Conservation (phyloP, 768 basidiomycete genomes). For the Sarcodon sp. region DNA sequence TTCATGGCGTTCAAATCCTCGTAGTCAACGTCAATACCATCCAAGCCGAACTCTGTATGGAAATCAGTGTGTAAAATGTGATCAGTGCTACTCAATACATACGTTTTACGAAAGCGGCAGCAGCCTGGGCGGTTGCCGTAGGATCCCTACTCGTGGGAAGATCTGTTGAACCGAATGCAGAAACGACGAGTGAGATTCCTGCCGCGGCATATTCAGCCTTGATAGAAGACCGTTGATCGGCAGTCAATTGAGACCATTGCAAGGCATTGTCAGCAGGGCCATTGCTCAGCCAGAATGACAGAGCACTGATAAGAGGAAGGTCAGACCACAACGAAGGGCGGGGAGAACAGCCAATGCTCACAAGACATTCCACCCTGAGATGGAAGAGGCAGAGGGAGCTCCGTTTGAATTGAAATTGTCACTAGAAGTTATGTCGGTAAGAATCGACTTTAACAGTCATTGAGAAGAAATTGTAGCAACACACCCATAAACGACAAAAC, state of each 20-base stretch:
- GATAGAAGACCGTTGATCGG: slow-evolving; percentile 3
- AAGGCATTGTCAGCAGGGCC: slow-evolving; percentile 7
- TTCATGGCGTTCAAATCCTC: slow-evolving; percentile 26
- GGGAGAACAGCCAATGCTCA: no score
- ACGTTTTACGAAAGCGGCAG: slow-evolving; percentile 50
- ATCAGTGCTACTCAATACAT: no score
- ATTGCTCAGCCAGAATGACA: slow-evolving; percentile 5
- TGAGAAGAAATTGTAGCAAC: no score
- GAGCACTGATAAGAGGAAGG: background rate
- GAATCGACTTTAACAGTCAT: no score
- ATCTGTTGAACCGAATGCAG: slow-evolving; percentile 6
- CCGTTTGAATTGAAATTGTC: no score
- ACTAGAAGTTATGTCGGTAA: no score
- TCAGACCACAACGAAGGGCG: no score
- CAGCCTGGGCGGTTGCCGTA: slow-evolving; percentile 41
- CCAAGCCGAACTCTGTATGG: slow-evolving; percentile 23
- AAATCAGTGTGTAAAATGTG: no score
- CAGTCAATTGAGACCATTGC: slow-evolving; percentile 5
- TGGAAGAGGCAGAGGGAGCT: no score
- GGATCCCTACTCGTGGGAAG: slow-evolving; percentile 53
- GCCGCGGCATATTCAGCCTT: slow-evolving; percentile 7
- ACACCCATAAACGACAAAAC: no score
- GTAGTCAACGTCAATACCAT: slow-evolving; percentile 69
- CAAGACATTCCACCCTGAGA: no score
- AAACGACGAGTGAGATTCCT: slow-evolving; percentile 6